Evolutionary conservation across 2,329 filamentous ascomycete species (phyloP).

Genomic region (Exophiala oligosperma): DNA sequence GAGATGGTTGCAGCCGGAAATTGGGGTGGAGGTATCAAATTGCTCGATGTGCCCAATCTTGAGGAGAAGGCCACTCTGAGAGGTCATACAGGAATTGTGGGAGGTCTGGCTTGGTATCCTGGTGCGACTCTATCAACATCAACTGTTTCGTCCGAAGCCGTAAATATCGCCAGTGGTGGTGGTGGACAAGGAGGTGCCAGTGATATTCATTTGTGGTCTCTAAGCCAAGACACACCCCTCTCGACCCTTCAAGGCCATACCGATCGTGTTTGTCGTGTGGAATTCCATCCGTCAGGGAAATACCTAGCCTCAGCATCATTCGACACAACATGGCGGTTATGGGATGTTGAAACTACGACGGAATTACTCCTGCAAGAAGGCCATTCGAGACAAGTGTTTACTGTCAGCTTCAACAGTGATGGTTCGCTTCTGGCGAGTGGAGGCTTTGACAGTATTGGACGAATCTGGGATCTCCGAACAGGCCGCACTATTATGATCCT

Average conservation of each 20-base stretch:
- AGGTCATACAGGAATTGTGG: slow-evolving; percentile 85
- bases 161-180: slow-evolving; percentile 81
- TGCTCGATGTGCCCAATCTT: slow-evolving; percentile 80
- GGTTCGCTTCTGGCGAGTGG: slow-evolving; percentile 87
- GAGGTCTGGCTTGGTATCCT: slow-evolving; percentile 87
- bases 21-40: slow-evolving; percentile 85
- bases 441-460: slow-evolving; percentile 90
- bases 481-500: slow-evolving; percentile 95
- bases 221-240: slow-evolving; percentile 81
- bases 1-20: slow-evolving; percentile 85
- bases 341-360: slow-evolving; percentile 84
- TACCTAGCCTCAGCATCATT: slow-evolving; percentile 93
- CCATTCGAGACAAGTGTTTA: slow-evolving; percentile 89
- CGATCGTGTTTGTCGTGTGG: slow-evolving; percentile 84
- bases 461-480: slow-evolving; percentile 92
- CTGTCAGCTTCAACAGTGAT: slow-evolving; percentile 85
- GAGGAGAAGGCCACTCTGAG: slow-evolving; percentile 73
- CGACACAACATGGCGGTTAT: slow-evolving; percentile 94
- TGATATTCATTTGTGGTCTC: slow-evolving; percentile 84
- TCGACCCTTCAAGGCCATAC: slow-evolving; percentile 80
- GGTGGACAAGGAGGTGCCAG: slow-evolving; percentile 70
- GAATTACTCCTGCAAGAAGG: slow-evolving; percentile 90
- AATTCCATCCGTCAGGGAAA: slow-evolving; percentile 88
- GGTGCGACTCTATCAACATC: slow-evolving; percentile 71
- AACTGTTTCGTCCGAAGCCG: slow-evolving; percentile 68